A percentile compares a stretch with the other conserved stretches of the same genome.
These are phyloP conservation scores for Sarcomyxa edulis DNA, from an alignment of 768 basidiomycete species.

Conservation along the genomic window DNA sequence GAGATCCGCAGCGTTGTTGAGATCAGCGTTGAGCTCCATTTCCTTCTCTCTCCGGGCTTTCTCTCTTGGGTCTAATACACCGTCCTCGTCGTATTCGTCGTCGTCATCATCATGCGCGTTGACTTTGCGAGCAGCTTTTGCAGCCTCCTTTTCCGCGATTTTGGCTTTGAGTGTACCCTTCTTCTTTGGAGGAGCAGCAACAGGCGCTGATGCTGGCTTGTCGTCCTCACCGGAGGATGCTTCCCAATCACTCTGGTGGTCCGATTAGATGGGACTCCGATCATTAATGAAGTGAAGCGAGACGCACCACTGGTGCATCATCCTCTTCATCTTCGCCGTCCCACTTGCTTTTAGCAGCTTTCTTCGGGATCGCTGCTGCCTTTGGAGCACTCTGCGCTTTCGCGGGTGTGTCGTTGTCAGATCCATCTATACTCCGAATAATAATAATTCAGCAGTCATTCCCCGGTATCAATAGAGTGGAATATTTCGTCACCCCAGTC, in stretches of 20 bases:
- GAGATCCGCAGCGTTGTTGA: constrained; percentile 77
- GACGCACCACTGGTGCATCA: constrained; percentile 68
- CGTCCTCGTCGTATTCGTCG: constrained; percentile 63
- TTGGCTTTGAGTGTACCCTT: constrained; percentile 91
- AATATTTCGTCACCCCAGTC: constrained; percentile 29
- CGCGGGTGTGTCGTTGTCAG: constrained; percentile 30
- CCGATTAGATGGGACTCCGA: constrained; percentile 8
- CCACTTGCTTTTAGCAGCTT: constrained; percentile 49
- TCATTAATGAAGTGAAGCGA: constrained; percentile 1
- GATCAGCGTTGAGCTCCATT: constrained; percentile 80
- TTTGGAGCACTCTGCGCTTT: constrained; percentile 16
- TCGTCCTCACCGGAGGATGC: constrained; percentile 74
- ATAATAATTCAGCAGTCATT: constrained; percentile 1
- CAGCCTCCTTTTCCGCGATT: constrained; percentile 86
- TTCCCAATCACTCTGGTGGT: constrained; percentile 89
- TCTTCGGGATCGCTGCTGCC: constrained; percentile 15
- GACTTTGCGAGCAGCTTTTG: constrained; percentile 48
- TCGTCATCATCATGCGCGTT: constrained; percentile 36
- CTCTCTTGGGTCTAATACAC: constrained; percentile 73
- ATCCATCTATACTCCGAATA: constrained; percentile 24
- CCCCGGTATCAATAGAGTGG: not conserved
- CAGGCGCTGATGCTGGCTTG: constrained; percentile 36
- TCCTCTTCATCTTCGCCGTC: constrained; percentile 91
- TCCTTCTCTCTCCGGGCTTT: constrained; percentile 76
- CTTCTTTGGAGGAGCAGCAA: constrained; percentile 72